Conservation (phyloP, 2,329 filamentous ascomycete genomes). For the Lasiodiplodia citricola region DNA sequence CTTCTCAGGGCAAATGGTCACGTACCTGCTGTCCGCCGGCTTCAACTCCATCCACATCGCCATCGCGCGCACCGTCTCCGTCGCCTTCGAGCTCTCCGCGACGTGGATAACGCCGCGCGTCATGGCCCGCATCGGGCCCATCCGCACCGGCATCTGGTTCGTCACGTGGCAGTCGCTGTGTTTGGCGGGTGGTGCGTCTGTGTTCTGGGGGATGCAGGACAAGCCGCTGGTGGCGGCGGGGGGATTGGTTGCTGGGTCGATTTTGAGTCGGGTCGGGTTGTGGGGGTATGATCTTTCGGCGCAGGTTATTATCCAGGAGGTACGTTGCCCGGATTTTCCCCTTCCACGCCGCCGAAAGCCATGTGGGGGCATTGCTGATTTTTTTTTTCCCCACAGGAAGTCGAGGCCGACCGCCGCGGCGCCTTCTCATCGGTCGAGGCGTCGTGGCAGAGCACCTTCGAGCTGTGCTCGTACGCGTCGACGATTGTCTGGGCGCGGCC, state of each 20-base stretch:
- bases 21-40: conserved; percentile 63
- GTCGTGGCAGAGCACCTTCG: conserved; percentile 71
- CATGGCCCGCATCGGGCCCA: conserved; percentile 55
- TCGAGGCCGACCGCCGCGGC: conserved; percentile 56
- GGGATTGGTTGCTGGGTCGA: conserved; percentile 46
- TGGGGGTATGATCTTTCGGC: conserved; percentile 57
- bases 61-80: conserved; percentile 58
- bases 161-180: conserved; percentile 55
- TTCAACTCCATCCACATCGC: conserved; percentile 60
- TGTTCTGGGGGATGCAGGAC: neutral
- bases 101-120: conserved; percentile 65
- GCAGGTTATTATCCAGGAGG: conserved; percentile 54
- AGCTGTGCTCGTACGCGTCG: conserved; percentile 68
- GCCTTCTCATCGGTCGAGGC: conserved; percentile 72
- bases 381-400: conserved; percentile 33
- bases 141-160: conserved; percentile 74
- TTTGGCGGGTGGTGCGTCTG: conserved; percentile 4
- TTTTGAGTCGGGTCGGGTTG: conserved; percentile 50
- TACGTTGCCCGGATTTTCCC: conserved; percentile 16
- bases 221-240: conserved; percentile 28
- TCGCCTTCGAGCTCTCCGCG: conserved; percentile 63
- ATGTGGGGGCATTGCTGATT: neutral
- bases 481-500: conserved; percentile 70
- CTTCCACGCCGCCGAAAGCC: too few species aligned
- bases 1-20: conserved; percentile 67